A percentile compares a stretch with the other conserved stretches of the same genome.
Evolutionary conservation across 2,329 filamentous ascomycete genomes (phyloP).

Genomic region (Hypoxylon sp.): DNA sequence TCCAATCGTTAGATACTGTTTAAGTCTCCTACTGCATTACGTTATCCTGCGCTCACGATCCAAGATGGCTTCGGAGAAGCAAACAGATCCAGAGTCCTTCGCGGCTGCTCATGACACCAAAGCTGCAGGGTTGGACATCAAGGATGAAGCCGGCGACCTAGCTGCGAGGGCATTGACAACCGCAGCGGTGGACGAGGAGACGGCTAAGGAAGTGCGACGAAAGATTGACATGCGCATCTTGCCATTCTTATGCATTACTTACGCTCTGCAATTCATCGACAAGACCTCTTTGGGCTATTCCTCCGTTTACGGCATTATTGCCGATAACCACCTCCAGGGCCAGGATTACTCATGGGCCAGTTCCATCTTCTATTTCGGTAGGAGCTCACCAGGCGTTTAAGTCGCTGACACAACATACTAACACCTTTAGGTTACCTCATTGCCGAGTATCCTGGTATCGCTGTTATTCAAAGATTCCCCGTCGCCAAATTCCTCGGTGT

Average conservation of each 20-base stretch:
- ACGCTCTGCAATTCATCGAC: slow-evolving; percentile 47
- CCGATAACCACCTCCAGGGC: slow-evolving; percentile 40
- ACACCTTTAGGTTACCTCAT: slow-evolving; percentile 51
- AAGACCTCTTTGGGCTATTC: slow-evolving; percentile 46
- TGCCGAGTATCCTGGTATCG: slow-evolving; percentile 57
- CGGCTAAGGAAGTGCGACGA: slow-evolving; percentile 39
- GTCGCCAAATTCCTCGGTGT: slow-evolving; percentile 52
- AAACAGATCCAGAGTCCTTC: slow-evolving; percentile 12
- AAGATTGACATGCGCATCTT: slow-evolving; percentile 43
- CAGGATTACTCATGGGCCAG: slow-evolving; percentile 45
- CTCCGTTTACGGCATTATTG: slow-evolving; percentile 45
- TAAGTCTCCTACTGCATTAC: background rate
- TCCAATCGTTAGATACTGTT: background rate
- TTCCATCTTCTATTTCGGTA: slow-evolving; percentile 48
- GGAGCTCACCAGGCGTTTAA: background rate
- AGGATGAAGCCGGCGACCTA: slow-evolving; percentile 51
- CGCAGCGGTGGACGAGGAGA: slow-evolving; percentile 42
- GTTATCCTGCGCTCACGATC: background rate
- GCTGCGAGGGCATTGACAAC: slow-evolving; percentile 52
- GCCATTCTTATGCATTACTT: slow-evolving; percentile 46
- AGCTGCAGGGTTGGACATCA: slow-evolving; percentile 38
- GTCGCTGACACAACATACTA: background rate
- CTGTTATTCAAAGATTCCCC: slow-evolving; percentile 50
- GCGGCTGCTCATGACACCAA: slow-evolving; percentile 20
- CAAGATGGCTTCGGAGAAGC: slow-evolving; percentile 23